These are phyloP conservation scores for Tetraselmis striata DNA, from an alignment of 139 green algal species.

Conservation along the genomic window DNA sequence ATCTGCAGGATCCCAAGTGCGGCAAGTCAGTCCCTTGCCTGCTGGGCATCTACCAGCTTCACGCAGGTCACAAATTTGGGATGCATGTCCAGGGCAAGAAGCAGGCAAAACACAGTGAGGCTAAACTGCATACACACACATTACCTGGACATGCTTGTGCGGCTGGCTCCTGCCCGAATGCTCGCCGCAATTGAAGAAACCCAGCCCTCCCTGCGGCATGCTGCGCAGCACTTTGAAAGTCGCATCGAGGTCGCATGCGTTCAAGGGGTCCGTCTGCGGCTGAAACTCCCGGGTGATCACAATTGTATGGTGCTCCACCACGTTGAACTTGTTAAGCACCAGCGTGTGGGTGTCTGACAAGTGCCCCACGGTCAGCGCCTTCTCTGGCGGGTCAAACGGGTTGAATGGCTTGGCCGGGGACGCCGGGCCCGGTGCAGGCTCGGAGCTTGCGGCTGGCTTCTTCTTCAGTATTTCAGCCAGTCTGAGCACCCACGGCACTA, in stretches of 20 bases:
- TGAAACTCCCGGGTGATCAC: constrained; percentile 69
- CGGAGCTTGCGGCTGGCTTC: neutral
- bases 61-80: too few relatives aligned
- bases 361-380: constrained; percentile 58
- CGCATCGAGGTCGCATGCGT: constrained; percentile 16
- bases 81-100: neutral
- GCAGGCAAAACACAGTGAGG: neutral
- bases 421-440: too few relatives aligned
- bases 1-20: too few relatives aligned
- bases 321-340: constrained; percentile 84
- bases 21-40: too few relatives aligned
- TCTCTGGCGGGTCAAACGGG: constrained; percentile 77
- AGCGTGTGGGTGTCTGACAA: constrained; percentile 24
- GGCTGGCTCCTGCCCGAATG: constrained; percentile 69
- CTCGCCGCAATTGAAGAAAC: constrained; percentile 77
- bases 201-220: constrained; percentile 58
- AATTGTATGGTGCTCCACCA: constrained; percentile 59
- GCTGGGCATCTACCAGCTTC: too few relatives aligned
- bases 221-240: constrained; percentile 17
- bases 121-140: too few relatives aligned
- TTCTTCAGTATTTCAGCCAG: neutral
- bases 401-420: too few relatives aligned
- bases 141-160: constrained; percentile 80
- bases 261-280: constrained; percentile 57
- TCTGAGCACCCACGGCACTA: neutral